phyloP scores from a whole-genome alignment of 192 early-diverging fungal genomes.

The Phlyctochytrium bullatum region DNA sequence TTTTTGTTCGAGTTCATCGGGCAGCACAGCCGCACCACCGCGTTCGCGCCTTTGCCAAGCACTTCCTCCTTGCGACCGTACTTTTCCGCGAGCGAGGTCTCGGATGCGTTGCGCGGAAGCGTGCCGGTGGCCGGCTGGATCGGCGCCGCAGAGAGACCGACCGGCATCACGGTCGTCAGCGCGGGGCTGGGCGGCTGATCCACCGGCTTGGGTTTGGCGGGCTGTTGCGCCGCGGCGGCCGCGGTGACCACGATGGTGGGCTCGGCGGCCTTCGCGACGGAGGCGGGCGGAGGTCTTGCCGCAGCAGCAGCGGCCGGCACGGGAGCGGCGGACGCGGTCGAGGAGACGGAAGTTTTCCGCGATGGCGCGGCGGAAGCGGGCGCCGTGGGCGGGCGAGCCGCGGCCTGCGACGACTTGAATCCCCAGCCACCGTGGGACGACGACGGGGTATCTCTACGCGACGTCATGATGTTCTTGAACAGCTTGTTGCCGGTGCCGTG shows the following conservation, averaged over 20 bases:
- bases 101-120: slow-evolving; percentile 26
- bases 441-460: background rate
- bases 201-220: background rate
- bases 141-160: background rate
- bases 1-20: slow-evolving; percentile 55
- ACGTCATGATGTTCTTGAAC: slow-evolving; percentile 22
- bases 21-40: slow-evolving; percentile 53
- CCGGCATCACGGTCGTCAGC: background rate
- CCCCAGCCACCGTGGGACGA: too few relatives aligned
- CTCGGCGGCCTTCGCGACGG: too few relatives aligned
- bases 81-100: slow-evolving; percentile 48
- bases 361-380: background rate
- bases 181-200: background rate
- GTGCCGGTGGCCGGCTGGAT: slow-evolving; percentile 3
- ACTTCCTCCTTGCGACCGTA: slow-evolving; percentile 45
- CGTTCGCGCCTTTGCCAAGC: slow-evolving; percentile 51
- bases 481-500: slow-evolving; percentile 2
- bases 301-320: too few relatives aligned
- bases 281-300: too few relatives aligned
- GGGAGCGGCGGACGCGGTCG: background rate
- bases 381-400: background rate
- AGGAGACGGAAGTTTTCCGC: background rate
- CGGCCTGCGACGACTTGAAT: background rate
- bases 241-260: background rate
- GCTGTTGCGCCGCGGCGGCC: background rate